Evolutionary conservation across 768 basidiomycete species (phyloP).

Genomic region (Lactarius indigo): DNA sequence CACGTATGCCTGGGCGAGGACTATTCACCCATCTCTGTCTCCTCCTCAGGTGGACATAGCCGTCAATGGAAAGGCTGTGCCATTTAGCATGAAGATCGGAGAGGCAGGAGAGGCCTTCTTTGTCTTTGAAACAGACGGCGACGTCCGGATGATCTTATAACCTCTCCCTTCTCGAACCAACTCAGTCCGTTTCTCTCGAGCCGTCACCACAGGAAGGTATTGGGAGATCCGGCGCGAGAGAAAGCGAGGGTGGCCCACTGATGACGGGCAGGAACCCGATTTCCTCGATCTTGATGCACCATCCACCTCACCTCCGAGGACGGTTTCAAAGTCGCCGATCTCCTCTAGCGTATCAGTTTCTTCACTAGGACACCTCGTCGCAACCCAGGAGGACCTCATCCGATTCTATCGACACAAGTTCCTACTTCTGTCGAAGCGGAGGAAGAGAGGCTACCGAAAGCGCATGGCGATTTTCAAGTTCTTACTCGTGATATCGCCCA

Average conservation of each 20-base stretch:
- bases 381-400: slow-evolving; percentile 21
- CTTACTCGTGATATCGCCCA: slow-evolving; percentile 24
- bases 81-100: slow-evolving; percentile 97
- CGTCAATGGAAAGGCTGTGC: slow-evolving; percentile 82
- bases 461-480: slow-evolving; percentile 26
- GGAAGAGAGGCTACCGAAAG: slow-evolving; percentile 29
- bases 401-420: slow-evolving; percentile 29
- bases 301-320: background rate
- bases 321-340: background rate
- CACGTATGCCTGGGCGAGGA: slow-evolving; percentile 8
- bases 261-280: slow-evolving; percentile 57
- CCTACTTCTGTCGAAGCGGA: slow-evolving; percentile 30
- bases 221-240: slow-evolving; percentile 43
- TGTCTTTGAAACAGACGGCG: slow-evolving; percentile 94
- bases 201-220: slow-evolving; percentile 29
- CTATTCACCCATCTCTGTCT: background rate
- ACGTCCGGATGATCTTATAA: slow-evolving; percentile 93
- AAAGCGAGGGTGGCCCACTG: slow-evolving; percentile 27
- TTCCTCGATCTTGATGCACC: slow-evolving; percentile 78
- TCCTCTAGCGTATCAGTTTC: slow-evolving; percentile 4
- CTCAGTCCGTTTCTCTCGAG: slow-evolving; percentile 37
- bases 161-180: slow-evolving; percentile 84
- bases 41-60: slow-evolving; percentile 72
- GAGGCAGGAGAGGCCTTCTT: slow-evolving; percentile 99
- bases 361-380: background rate